Evolutionary conservation across 2,329 filamentous ascomycete genomes (phyloP).

Genomic region (Cladosporium sp.): DNA sequence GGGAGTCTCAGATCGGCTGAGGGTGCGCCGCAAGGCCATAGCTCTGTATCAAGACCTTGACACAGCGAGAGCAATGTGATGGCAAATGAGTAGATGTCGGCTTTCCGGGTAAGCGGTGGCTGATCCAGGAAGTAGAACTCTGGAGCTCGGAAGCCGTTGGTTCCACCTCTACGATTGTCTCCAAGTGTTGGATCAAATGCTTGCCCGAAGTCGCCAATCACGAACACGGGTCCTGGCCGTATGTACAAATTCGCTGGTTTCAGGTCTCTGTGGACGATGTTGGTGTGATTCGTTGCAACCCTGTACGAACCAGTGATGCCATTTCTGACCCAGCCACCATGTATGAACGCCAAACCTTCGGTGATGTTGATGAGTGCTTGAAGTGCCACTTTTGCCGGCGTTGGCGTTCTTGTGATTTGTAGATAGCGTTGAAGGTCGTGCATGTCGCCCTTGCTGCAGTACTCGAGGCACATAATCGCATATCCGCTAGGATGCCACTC

Average conservation of each 20-base stretch:
- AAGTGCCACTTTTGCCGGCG: slow-evolving; percentile 18
- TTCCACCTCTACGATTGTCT: not conserved
- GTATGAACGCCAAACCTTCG: slow-evolving; percentile 24
- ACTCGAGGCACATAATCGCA: slow-evolving; percentile 13
- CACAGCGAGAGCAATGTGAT: slow-evolving; percentile 15
- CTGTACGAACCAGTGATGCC: not conserved
- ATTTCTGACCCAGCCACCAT: slow-evolving; percentile 16
- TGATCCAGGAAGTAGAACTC: slow-evolving; percentile 7
- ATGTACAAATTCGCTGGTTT: slow-evolving; percentile 23
- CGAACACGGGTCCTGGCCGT: slow-evolving; percentile 17
- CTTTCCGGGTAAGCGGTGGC: not conserved
- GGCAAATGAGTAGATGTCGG: slow-evolving; percentile 23
- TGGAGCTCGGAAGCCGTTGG: not conserved
- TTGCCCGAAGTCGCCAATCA: slow-evolving; percentile 25
- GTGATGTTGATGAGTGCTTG: slow-evolving; percentile 22
- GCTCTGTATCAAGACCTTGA: not conserved
- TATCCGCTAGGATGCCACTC: not conserved
- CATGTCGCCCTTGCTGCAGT: slow-evolving; percentile 22
- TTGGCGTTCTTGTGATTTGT: not conserved
- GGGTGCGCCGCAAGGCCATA: not conserved
- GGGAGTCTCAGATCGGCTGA: not conserved
- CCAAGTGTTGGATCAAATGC: not conserved
- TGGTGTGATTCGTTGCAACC: not conserved
- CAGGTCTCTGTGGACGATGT: slow-evolving; percentile 23
- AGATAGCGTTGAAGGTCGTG: slow-evolving; percentile 15